Conservation (phyloP, 2,329 filamentous ascomycete genomes). For the Graphilbum ipis-grandicollis region DNA sequence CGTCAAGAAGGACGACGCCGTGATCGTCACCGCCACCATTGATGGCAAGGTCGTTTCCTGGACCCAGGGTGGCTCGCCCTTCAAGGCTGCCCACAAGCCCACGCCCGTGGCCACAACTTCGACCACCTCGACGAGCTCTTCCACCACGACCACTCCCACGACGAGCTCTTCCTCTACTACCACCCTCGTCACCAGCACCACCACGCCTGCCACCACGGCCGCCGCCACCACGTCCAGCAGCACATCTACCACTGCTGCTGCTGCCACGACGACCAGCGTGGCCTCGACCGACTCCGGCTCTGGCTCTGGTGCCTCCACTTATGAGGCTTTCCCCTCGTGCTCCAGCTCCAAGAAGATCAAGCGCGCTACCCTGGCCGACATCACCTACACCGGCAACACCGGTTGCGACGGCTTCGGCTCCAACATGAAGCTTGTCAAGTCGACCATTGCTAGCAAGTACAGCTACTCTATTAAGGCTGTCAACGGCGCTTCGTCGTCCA, state of each 20-base stretch:
- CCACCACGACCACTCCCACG: not conserved
- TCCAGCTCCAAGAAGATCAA: conserved; percentile 12
- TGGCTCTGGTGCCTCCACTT: conserved; percentile 20
- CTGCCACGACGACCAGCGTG: conserved; percentile 38
- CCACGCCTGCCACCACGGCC: conserved; percentile 1
- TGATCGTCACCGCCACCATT: conserved; percentile 11
- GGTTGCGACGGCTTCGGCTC: conserved; percentile 27
- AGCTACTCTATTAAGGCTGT: conserved; percentile 25
- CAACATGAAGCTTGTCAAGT: conserved; percentile 29
- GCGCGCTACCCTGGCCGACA: conserved; percentile 27
- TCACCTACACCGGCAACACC: conserved; percentile 29
- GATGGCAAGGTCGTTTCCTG: conserved; percentile 13
- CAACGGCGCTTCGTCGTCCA: conserved; percentile 14
- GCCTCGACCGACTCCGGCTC: conserved; percentile 69
- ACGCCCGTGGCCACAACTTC: conserved; percentile 6
- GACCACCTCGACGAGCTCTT: conserved; percentile 4
- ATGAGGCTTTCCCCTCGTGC: conserved; percentile 15
- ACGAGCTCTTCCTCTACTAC: conserved; percentile 1
- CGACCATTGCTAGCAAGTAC: conserved; percentile 21
- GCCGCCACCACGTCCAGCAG: not conserved
- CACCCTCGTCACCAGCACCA: conserved; percentile 6
- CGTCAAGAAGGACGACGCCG: conserved; percentile 10
- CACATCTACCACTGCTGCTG: conserved; percentile 3
- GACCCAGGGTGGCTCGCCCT: conserved; percentile 11
- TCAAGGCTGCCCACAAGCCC: conserved; percentile 13